These are phyloP conservation scores for Porosira glacialis DNA, from an alignment of 352 stramenopile species.

Conservation along the genomic window DNA sequence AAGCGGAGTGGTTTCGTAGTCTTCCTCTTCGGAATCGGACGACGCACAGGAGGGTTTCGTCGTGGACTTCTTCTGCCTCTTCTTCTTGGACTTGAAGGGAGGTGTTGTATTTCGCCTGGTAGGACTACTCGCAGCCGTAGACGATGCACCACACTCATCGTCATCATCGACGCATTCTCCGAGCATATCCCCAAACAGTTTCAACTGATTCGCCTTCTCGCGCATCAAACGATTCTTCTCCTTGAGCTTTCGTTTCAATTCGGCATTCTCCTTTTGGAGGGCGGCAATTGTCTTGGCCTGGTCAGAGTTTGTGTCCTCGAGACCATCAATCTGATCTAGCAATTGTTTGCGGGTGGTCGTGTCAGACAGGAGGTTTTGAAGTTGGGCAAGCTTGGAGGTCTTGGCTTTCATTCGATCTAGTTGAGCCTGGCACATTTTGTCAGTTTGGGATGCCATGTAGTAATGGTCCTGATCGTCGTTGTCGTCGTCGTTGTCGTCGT, in stretches of 20 bases:
- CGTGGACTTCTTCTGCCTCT: no score
- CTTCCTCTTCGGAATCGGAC: no score
- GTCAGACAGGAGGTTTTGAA: slow-evolving; percentile 39
- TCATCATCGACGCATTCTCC: background rate
- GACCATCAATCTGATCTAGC: slow-evolving; percentile 29
- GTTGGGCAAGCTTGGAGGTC: slow-evolving; percentile 24
- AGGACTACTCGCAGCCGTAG: no score
- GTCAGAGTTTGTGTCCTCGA: slow-evolving; percentile 19
- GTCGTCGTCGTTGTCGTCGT: no score
- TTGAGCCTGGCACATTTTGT: slow-evolving; percentile 35
- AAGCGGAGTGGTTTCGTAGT: no score
- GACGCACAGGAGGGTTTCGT: no score
- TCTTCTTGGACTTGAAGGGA: no score
- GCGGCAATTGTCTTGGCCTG: slow-evolving; percentile 26
- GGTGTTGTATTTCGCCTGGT: no score
- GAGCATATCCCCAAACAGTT: slow-evolving; percentile 23
- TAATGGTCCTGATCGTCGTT: no score
- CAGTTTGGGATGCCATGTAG: slow-evolving; percentile 48
- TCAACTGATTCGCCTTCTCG: slow-evolving; percentile 21
- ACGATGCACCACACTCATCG: background rate
- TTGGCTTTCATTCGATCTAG: slow-evolving; percentile 34
- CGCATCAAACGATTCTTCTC: slow-evolving; percentile 25
- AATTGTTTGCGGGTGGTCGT: slow-evolving; percentile 33
- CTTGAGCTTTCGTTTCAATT: slow-evolving; percentile 33
- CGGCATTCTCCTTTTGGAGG: slow-evolving; percentile 12